phyloP scores from a whole-genome alignment of 208 protist genomes.

The Leishmania aethiopica region DNA sequence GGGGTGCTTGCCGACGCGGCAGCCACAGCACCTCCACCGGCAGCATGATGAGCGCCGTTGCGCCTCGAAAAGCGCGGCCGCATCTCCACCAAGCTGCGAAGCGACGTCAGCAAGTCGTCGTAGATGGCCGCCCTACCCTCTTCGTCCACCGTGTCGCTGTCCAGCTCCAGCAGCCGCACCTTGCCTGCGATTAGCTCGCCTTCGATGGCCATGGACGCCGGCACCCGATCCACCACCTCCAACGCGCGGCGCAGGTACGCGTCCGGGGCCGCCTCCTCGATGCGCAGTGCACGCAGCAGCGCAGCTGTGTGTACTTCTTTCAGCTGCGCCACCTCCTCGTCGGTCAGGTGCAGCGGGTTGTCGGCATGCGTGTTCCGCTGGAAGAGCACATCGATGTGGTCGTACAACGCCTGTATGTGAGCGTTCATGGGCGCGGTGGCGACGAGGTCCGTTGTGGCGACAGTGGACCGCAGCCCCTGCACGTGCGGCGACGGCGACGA shows the following conservation, averaged over 20 bases:
- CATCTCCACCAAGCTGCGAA: slow-evolving; percentile 79
- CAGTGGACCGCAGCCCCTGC: not conserved
- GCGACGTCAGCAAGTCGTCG: slow-evolving; percentile 71
- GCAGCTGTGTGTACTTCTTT: slow-evolving; percentile 40
- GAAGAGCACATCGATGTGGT: slow-evolving; percentile 60
- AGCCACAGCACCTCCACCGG: not conserved
- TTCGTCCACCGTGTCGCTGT: slow-evolving; percentile 59
- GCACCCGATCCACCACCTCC: slow-evolving; percentile 68
- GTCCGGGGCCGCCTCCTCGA: slow-evolving; percentile 56
- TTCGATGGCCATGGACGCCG: slow-evolving; percentile 66
- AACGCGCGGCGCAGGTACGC: slow-evolving; percentile 67
- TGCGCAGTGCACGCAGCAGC: slow-evolving; percentile 65
- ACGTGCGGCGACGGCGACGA: not conserved
- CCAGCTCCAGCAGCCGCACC: slow-evolving; percentile 66
- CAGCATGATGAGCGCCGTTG: not conserved
- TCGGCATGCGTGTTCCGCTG: slow-evolving; percentile 74
- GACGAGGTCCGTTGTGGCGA: slow-evolving; percentile 8
- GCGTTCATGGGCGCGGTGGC: slow-evolving; percentile 18
- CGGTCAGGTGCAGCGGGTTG: slow-evolving; percentile 52
- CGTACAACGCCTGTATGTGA: slow-evolving; percentile 40
- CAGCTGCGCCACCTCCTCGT: slow-evolving; percentile 32
- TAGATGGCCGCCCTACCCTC: slow-evolving; percentile 62
- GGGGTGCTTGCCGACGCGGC: not conserved
- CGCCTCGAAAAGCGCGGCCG: slow-evolving; percentile 43
- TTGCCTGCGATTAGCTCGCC: slow-evolving; percentile 77